Conservation (phyloP, 768 basidiomycete species). For the Boletus rubroflammeus region DNA sequence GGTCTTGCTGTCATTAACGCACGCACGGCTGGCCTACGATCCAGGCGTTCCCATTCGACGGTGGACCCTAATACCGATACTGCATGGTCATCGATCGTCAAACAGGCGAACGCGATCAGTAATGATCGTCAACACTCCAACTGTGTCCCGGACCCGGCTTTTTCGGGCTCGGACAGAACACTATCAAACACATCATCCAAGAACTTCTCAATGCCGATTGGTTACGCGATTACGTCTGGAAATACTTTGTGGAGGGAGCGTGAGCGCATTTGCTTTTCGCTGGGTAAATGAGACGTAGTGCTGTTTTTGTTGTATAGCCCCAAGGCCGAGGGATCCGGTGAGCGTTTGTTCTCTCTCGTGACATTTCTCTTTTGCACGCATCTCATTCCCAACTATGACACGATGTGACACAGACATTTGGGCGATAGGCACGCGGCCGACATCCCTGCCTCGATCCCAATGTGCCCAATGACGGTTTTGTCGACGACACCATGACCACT, state of each 20-base stretch:
- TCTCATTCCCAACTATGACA: constrained; percentile 32
- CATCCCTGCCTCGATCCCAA: constrained; percentile 50
- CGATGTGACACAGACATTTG: constrained; percentile 51
- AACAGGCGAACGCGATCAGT: constrained; percentile 75
- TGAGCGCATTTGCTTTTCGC: constrained; percentile 36
- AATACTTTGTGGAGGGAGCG: constrained; percentile 83
- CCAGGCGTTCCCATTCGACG: constrained; percentile 76
- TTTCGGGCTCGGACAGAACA: constrained; percentile 82
- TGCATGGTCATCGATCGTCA: constrained; percentile 82
- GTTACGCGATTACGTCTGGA: constrained; percentile 81
- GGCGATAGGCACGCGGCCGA: constrained; percentile 82
- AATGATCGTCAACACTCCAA: constrained; percentile 82
- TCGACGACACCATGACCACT: constrained; percentile 19
- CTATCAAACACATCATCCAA: constrained; percentile 88
- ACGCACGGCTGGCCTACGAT: constrained; percentile 3
- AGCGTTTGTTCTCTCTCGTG: constrained; percentile 5
- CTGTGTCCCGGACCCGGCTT: constrained; percentile 85
- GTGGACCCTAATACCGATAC: constrained; percentile 62
- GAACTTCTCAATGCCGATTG: constrained; percentile 71
- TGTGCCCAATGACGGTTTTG: constrained; percentile 16
- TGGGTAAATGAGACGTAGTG: constrained; percentile 11
- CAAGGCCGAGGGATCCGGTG: constrained; percentile 6
- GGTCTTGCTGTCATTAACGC: neutral
- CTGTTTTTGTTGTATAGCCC: constrained; percentile 3
- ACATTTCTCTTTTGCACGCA: constrained; percentile 17